Evolutionary conservation across 2,329 filamentous ascomycete genomes (phyloP), one percentile per base, ranked within the genome.

Genomic region (Neocatenulostroma microsporum): DNA sequence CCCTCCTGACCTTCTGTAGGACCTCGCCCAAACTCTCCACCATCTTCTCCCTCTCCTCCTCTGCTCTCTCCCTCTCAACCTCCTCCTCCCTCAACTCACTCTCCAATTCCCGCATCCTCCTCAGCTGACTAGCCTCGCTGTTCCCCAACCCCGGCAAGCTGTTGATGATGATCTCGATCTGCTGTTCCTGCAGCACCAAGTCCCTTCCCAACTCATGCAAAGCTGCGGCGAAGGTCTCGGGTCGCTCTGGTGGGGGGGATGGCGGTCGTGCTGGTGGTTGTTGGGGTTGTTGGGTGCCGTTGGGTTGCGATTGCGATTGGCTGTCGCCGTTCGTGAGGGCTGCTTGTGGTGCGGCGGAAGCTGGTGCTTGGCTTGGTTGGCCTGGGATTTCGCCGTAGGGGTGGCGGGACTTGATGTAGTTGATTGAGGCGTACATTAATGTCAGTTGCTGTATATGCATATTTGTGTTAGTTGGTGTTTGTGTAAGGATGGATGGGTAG

Each of bases 81-180:
- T 69, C 66, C 15, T 66, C 50, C 24, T 60, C 57, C 26, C 61
- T 56, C 42, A 71, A 34, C 46, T 68, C 57, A 26, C 42, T 49
- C 50, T 69, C 64, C 41, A 70, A 42, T 46, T 62, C 62, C 34
- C 55, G 50, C 55, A 72, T 67, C 34, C 74, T 73, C 46, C 73
- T 69, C 55, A 83, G 73, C 60, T 93, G 85, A 53, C 87, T 81
- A 44, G 74, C 69, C 57, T 89, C 82, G 53, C 81, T 89, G 44
- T 80, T 84, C 29, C 85, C 81, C 15, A 91, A 66, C 0, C 85
- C 85, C 0, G 85, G 85, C 2, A 93, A 68, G 15, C 73, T 75
- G 12, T 78, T 81, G 40, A 89, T 83, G 31, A 91, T 65, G 29
- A 76, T 69, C 58, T 91, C 84, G 44, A 91, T 86, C 63, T 89